phyloP scores from a whole-genome alignment of 1,284 basidiomycete genomes.

The Abortiporus biennis region DNA sequence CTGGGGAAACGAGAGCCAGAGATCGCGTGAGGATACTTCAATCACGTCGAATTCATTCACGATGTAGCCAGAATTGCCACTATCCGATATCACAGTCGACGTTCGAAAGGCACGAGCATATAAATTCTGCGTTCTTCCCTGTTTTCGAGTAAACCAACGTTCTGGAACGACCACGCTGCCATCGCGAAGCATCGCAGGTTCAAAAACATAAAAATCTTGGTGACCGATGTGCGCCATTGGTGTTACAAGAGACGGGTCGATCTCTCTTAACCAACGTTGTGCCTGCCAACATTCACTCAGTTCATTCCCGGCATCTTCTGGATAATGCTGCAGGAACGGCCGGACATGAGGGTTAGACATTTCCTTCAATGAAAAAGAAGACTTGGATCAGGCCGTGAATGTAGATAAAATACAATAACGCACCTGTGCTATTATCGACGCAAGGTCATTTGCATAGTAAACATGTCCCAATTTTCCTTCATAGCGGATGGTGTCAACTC shows the following conservation, averaged over 20 bases:
- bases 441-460: slow-evolving; percentile 20
- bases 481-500: slow-evolving; percentile 24
- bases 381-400: slow-evolving; percentile 27
- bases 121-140: background rate
- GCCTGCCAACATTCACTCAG: slow-evolving; percentile 22
- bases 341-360: slow-evolving; percentile 23
- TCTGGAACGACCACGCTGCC: slow-evolving; percentile 19
- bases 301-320: slow-evolving; percentile 21
- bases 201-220: slow-evolving; percentile 26
- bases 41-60: background rate
- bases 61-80: background rate
- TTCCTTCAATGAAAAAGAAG: slow-evolving; percentile 18
- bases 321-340: slow-evolving; percentile 22
- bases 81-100: too few species aligned
- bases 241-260: slow-evolving; percentile 15
- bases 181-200: slow-evolving; percentile 21
- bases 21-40: background rate
- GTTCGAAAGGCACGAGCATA: slow-evolving; percentile 1
- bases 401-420: slow-evolving; percentile 19
- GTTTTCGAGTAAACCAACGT: slow-evolving; percentile 24
- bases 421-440: slow-evolving; percentile 1
- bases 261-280: slow-evolving; percentile 21
- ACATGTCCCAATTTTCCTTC: slow-evolving; percentile 27
- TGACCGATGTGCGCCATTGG: slow-evolving; percentile 23
- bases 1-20: background rate